Evolutionary conservation across 192 early-diverging fungal genomes (phyloP).

Genomic region (Borealophlyctis nickersoniae): DNA sequence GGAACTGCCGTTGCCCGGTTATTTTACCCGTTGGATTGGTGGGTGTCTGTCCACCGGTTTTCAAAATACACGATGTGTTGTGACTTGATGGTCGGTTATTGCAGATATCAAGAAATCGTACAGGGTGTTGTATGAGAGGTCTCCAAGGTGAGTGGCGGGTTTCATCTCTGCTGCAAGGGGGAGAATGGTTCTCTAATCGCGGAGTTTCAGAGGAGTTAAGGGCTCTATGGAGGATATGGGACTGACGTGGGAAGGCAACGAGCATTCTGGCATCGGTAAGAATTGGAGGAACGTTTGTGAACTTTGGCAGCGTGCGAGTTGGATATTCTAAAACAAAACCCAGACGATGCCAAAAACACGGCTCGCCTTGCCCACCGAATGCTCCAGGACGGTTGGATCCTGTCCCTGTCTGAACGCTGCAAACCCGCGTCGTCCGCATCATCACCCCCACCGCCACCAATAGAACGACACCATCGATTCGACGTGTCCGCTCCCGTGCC

Average conservation of each 20-base stretch:
- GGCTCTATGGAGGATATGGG: not conserved
- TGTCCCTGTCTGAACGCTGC: not conserved
- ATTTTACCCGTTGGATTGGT: not conserved
- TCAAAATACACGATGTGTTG: too few relatives aligned
- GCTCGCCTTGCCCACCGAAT: not conserved
- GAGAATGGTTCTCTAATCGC: too few relatives aligned
- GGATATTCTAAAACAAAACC: too few relatives aligned
- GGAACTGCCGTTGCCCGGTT: not conserved
- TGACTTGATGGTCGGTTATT: too few relatives aligned
- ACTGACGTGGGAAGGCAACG: not conserved
- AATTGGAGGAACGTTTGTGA: too few relatives aligned
- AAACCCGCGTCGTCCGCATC: not conserved
- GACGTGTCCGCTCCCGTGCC: not conserved
- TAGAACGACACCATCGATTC: too few relatives aligned
- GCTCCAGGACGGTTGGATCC: not conserved
- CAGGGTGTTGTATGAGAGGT: not conserved
- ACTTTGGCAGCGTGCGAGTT: too few relatives aligned
- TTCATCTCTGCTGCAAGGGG: too few relatives aligned
- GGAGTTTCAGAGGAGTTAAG: too few relatives aligned
- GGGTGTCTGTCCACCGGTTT: not conserved
- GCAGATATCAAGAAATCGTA: not conserved
- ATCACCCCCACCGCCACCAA: too few relatives aligned
- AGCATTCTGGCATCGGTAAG: not conserved
- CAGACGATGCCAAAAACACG: slow-evolving; percentile 1
- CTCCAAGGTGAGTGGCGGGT: too few relatives aligned